phyloP scores from a whole-genome alignment of 306 rosid genomes.

The Betula pendula region DNA sequence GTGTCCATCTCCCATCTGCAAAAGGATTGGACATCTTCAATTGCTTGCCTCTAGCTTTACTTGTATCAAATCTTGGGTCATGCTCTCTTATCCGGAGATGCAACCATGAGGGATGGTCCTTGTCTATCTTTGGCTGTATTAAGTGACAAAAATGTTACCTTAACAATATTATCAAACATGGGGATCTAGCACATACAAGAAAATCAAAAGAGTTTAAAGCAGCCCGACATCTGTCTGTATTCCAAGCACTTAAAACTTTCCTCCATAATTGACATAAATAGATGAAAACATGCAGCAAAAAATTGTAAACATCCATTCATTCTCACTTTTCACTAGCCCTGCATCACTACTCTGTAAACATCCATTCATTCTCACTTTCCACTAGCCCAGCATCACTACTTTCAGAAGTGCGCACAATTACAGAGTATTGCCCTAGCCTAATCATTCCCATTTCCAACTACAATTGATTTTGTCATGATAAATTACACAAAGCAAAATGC shows the following conservation, averaged over 20 bases:
- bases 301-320: not conserved
- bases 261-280: conserved; percentile 17
- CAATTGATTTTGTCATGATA: not conserved
- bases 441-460: not conserved
- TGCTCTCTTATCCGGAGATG: conserved; percentile 69
- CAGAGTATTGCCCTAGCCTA: not conserved
- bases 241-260: conserved; percentile 11
- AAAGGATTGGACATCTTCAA: conserved; percentile 34
- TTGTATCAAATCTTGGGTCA: conserved; percentile 46
- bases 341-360: too few species aligned
- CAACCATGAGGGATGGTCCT: conserved; percentile 77
- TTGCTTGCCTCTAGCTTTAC: conserved; percentile 40
- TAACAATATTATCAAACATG: not conserved
- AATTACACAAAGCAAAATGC: not conserved
- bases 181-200: not conserved
- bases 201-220: conserved; percentile 6
- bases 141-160: conserved; percentile 11
- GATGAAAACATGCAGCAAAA: conserved; percentile 14
- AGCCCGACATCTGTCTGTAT: conserved; percentile 3
- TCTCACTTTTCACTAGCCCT: not conserved
- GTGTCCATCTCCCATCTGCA: conserved; percentile 82
- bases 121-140: conserved; percentile 69
- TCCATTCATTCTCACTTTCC: not conserved
- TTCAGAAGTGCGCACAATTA: too few species aligned
- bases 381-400: not conserved